Percentiles rank a stretch among this genome's conserved stretches.
Evolutionary conservation across 2,329 filamentous ascomycete species (phyloP).

Genomic region (Penicillium psychrosexuale): DNA sequence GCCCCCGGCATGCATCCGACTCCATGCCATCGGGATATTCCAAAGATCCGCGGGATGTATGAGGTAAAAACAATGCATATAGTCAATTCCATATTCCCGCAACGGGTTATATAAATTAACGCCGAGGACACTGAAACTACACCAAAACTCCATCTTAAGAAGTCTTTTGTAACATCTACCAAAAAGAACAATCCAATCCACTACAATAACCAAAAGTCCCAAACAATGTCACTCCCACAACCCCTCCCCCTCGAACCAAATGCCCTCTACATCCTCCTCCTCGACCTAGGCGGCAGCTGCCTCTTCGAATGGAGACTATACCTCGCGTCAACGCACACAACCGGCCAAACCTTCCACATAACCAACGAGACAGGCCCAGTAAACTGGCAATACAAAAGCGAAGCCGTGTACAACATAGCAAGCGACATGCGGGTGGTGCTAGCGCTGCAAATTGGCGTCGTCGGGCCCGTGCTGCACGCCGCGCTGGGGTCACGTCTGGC

Average conservation of each 20-base stretch:
- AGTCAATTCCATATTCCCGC: neutral
- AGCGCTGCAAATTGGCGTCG: conserved; percentile 21
- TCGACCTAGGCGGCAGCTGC: conserved; percentile 15
- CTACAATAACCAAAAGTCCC: neutral
- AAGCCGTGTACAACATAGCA: conserved; percentile 2
- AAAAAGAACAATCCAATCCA: neutral
- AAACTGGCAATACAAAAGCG: conserved; percentile 19
- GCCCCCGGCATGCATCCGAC: neutral
- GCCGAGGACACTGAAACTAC: too few species aligned
- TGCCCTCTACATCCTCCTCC: conserved; percentile 23
- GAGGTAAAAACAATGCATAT: neutral
- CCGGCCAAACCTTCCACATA: conserved; percentile 20
- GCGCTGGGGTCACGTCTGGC: conserved; percentile 16
- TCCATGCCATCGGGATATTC: neutral
- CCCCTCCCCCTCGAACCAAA: conserved; percentile 15
- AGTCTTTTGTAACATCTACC: neutral
- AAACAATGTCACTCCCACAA: neutral
- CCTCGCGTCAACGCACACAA: conserved; percentile 12
- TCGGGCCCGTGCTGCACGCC: conserved; percentile 18
- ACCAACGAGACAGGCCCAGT: conserved; percentile 11
- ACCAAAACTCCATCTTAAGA: neutral
- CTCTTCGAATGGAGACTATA: conserved; percentile 27
- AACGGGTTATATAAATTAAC: neutral
- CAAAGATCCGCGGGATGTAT: neutral
- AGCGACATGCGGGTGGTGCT: conserved; percentile 10